These are phyloP conservation scores for Nepenthes mirabilis DNA, from an alignment of 148 eudicot species.

Conservation along the genomic window DNA sequence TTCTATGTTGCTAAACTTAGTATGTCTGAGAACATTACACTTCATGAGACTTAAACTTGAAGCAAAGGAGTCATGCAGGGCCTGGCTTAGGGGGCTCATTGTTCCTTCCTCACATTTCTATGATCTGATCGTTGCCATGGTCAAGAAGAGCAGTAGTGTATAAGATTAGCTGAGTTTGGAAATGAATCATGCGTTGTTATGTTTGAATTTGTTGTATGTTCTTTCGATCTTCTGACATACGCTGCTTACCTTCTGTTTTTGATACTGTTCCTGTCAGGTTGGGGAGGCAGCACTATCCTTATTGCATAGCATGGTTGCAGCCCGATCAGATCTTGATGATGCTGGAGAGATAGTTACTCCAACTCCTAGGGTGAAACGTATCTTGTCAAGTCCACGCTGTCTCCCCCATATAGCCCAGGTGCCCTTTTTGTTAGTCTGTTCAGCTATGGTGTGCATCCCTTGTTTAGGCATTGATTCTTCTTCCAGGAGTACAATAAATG, in stretches of 20 bases:
- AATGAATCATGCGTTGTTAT: too few species aligned
- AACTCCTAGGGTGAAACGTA: constrained; percentile 92
- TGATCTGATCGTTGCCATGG: too few species aligned
- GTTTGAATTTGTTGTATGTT: too few species aligned
- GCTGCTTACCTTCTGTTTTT: background rate
- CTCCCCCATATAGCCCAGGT: constrained; percentile 99
- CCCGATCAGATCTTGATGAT: constrained; percentile 97
- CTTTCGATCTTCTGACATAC: background rate
- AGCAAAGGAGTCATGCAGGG: too few species aligned
- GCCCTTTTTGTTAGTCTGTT: background rate
- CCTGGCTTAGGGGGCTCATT: too few species aligned
- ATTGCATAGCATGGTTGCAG: constrained; percentile 94
- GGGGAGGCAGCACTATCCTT: constrained; percentile 82
- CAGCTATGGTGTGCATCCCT: background rate
- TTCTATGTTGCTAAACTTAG: too few species aligned
- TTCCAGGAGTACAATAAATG: background rate
- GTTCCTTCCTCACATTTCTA: too few species aligned
- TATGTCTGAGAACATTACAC: too few species aligned
- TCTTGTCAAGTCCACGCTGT: constrained; percentile 92
- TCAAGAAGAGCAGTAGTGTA: too few species aligned
- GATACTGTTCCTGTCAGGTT: constrained; percentile 30
- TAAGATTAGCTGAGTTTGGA: too few species aligned
- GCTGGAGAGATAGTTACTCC: constrained; percentile 99
- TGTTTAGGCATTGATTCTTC: background rate
- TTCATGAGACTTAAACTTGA: too few species aligned